phyloP scores from a whole-genome alignment of 1,284 basidiomycete species.

The Ustilago bromivora region DNA sequence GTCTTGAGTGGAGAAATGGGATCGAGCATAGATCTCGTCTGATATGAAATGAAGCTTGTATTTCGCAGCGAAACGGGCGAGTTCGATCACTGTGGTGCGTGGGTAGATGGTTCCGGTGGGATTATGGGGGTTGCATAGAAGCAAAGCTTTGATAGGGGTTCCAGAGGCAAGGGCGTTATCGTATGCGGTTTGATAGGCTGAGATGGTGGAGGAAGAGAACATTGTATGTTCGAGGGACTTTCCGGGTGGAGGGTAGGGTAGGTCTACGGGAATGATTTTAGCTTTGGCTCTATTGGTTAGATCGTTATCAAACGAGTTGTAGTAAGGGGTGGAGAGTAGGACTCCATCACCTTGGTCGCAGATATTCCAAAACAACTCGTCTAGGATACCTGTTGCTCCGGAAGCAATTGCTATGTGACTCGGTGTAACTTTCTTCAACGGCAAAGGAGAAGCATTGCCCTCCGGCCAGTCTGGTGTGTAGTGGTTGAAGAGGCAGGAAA shows the following conservation, averaged over 20 bases:
- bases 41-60: slow-evolving; percentile 57
- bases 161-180: slow-evolving; percentile 29
- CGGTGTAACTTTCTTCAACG: slow-evolving; percentile 33
- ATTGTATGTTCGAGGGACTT: background rate
- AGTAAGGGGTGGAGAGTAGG: slow-evolving; percentile 53
- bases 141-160: slow-evolving; percentile 30
- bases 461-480: slow-evolving; percentile 38
- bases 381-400: slow-evolving; percentile 57
- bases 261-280: slow-evolving; percentile 33
- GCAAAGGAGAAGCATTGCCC: slow-evolving; percentile 25
- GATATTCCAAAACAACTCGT: slow-evolving; percentile 54
- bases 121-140: slow-evolving; percentile 64
- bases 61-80: slow-evolving; percentile 53
- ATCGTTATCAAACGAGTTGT: slow-evolving; percentile 60
- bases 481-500: slow-evolving; percentile 48
- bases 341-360: slow-evolving; percentile 56
- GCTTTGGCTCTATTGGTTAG: slow-evolving; percentile 40
- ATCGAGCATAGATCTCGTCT: slow-evolving; percentile 64
- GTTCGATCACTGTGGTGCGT: slow-evolving; percentile 43
- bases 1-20: slow-evolving; percentile 35
- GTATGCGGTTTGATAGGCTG: slow-evolving; percentile 47
- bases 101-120: slow-evolving; percentile 58
- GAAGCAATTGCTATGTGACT: slow-evolving; percentile 55
- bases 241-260: slow-evolving; percentile 19
- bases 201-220: slow-evolving; percentile 36